A percentile compares a stretch with the other conserved stretches of the same genome.
phyloP scores from a whole-genome alignment of 2,329 filamentous ascomycete genomes.

The Beauveria scarabaeidicola region DNA sequence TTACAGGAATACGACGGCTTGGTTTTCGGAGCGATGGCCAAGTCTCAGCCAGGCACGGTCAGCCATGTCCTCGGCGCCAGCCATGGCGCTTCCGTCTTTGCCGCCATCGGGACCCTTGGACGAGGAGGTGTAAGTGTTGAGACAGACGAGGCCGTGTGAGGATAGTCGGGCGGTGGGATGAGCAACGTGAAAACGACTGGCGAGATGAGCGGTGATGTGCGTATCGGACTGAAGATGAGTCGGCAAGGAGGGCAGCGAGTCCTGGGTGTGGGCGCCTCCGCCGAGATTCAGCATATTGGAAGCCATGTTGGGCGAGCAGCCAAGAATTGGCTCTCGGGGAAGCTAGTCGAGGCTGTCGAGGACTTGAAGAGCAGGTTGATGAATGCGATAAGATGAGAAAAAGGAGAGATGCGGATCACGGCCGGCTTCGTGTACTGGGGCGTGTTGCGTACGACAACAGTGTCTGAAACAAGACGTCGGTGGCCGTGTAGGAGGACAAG shows the following conservation, averaged over 20 bases:
- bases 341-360: not conserved
- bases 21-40: conserved; percentile 84
- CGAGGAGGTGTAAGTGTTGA: conserved; percentile 92
- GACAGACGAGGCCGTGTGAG: conserved; percentile 79
- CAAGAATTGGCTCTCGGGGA: conserved; percentile 19
- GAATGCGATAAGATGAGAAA: not conserved
- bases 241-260: conserved; percentile 81
- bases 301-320: conserved; percentile 45
- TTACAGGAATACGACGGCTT: conserved; percentile 87
- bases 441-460: conserved; percentile 4
- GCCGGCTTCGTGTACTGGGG: not conserved
- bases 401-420: not conserved
- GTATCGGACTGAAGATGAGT: conserved; percentile 73
- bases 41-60: conserved; percentile 77
- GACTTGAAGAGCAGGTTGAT: not conserved
- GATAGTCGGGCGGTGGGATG: conserved; percentile 82
- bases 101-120: conserved; percentile 82
- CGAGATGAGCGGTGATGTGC: conserved; percentile 72
- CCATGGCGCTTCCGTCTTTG: conserved; percentile 86
- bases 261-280: conserved; percentile 65
- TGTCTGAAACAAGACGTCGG: conserved; percentile 5
- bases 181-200: conserved; percentile 84
- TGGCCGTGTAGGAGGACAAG: conserved; percentile 1
- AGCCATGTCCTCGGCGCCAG: conserved; percentile 85
- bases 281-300: conserved; percentile 45